These are phyloP conservation scores for Hibiscus mutabilis DNA, from an alignment of 345 rosid species.

Conservation along the genomic window DNA sequence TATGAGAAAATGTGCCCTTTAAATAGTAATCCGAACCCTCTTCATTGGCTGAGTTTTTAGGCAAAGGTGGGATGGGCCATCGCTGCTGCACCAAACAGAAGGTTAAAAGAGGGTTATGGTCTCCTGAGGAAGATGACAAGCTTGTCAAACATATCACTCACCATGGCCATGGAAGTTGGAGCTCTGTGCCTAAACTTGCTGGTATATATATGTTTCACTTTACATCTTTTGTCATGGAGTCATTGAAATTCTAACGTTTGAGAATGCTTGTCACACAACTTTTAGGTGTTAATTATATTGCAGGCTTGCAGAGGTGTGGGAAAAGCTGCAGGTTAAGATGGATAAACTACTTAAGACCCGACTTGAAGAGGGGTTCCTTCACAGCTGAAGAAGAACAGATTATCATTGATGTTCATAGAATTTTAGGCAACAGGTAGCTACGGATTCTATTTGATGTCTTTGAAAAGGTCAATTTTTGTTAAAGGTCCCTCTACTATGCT, in stretches of 20 bases:
- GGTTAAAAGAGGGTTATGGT: slow-evolving; percentile 73
- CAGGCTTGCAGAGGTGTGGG: slow-evolving; percentile 59
- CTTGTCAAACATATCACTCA: slow-evolving; percentile 36
- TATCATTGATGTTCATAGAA: slow-evolving; percentile 54
- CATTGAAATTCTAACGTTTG: background rate
- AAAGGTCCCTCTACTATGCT: no score
- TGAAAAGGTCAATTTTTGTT: background rate
- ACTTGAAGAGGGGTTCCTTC: slow-evolving; percentile 49
- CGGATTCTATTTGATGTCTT: no score
- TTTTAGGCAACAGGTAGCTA: slow-evolving; percentile 41
- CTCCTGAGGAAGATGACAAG: slow-evolving; percentile 60
- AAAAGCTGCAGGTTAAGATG: slow-evolving; percentile 61
- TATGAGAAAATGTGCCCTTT: background rate
- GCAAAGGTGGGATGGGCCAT: slow-evolving; percentile 40
- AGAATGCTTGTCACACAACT: background rate
- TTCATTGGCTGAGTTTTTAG: background rate
- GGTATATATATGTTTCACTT: slow-evolving; percentile 14
- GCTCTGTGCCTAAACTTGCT: slow-evolving; percentile 69
- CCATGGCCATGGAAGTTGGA: slow-evolving; percentile 72
- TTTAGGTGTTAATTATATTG: background rate
- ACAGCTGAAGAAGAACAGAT: slow-evolving; percentile 46
- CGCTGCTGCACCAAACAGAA: slow-evolving; percentile 68
- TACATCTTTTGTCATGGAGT: no score
- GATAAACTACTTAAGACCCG: slow-evolving; percentile 58
- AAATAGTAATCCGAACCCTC: background rate